Evolutionary conservation across 441 rosid genomes (phyloP).

Genomic region (Geranium incanum): DNA sequence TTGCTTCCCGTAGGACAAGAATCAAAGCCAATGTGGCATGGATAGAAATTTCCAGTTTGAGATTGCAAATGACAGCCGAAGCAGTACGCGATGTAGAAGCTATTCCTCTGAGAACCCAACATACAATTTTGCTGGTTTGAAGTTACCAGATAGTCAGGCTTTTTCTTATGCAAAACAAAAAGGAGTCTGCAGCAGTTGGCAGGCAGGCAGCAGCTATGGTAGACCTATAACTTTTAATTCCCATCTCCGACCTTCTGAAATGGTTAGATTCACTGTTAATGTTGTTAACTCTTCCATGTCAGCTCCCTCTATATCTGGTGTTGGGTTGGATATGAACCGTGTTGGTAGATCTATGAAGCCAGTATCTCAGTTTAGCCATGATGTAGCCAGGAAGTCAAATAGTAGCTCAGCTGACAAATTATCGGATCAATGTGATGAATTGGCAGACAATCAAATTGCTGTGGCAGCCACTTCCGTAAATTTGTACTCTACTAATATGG

Average conservation of each 20-base stretch:
- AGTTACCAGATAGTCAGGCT: conserved; percentile 14
- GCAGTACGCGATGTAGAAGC: conserved; percentile 4
- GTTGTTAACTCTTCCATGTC: conserved; percentile 12
- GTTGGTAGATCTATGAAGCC: not conserved
- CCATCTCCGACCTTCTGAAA: conserved; percentile 15
- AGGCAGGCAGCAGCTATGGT: conserved; percentile 8
- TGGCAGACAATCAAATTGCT: conserved; percentile 15
- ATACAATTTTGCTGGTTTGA: conserved; percentile 11
- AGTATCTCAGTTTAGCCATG: conserved; percentile 1
- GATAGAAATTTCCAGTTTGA: conserved; percentile 34
- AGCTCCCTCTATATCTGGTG: conserved; percentile 12
- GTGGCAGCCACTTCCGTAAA: conserved; percentile 9
- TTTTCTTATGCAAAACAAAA: conserved; percentile 13
- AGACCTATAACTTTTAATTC: conserved; percentile 6
- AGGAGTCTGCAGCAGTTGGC: conserved; percentile 11
- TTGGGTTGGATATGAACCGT: conserved; percentile 16
- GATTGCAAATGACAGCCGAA: conserved; percentile 8
- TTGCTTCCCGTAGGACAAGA: conserved; percentile 17
- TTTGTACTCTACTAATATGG: conserved; percentile 13
- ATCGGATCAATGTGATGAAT: conserved; percentile 9
- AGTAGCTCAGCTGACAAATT: conserved; percentile 12
- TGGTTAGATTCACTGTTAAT: conserved; percentile 9
- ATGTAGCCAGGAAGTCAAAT: conserved; percentile 11
- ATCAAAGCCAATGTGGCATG: conserved; percentile 24
- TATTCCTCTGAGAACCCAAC: conserved; percentile 13